These are phyloP conservation scores for Clarireedia homoeocarpa DNA, from an alignment of 2,329 filamentous ascomycete species.

Conservation along the genomic window DNA sequence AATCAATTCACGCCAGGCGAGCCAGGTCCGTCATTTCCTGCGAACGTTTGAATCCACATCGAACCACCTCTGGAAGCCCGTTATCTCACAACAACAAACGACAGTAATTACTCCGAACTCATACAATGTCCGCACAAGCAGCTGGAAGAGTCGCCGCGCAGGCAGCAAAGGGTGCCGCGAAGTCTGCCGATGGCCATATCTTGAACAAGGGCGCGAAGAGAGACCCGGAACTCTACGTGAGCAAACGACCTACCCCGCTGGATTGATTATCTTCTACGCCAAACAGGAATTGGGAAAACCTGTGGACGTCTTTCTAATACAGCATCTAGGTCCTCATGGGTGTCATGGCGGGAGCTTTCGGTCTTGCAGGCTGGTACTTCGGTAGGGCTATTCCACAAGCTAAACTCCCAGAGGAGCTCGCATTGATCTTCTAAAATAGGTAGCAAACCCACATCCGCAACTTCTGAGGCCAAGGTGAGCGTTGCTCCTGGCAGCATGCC, in stretches of 20 bases:
- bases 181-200: conserved; percentile 37
- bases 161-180: conserved; percentile 31
- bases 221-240: conserved; percentile 70
- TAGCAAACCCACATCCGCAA: conserved; percentile 75
- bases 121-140: conserved; percentile 27
- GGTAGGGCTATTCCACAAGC: conserved; percentile 39
- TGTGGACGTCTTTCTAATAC: background rate
- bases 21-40: background rate
- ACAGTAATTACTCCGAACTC: conserved; percentile 7
- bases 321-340: conserved; percentile 68
- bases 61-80: conserved; percentile 12
- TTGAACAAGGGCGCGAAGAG: conserved; percentile 57
- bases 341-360: conserved; percentile 84
- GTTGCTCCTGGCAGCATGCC: conserved; percentile 77
- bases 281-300: background rate
- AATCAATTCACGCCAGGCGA: too few relatives aligned
- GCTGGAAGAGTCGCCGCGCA: conserved; percentile 29
- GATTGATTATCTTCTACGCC: background rate
- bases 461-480: conserved; percentile 70
- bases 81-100: conserved; percentile 4
- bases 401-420: background rate
- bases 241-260: conserved; percentile 27
- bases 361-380: conserved; percentile 84
- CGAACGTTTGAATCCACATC: background rate
- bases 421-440: conserved; percentile 41